Evolutionary conservation across 2,329 filamentous ascomycete species (phyloP), one percentile per base, ranked within the genome.

Genomic region (Taxawa tesnikishii): DNA sequence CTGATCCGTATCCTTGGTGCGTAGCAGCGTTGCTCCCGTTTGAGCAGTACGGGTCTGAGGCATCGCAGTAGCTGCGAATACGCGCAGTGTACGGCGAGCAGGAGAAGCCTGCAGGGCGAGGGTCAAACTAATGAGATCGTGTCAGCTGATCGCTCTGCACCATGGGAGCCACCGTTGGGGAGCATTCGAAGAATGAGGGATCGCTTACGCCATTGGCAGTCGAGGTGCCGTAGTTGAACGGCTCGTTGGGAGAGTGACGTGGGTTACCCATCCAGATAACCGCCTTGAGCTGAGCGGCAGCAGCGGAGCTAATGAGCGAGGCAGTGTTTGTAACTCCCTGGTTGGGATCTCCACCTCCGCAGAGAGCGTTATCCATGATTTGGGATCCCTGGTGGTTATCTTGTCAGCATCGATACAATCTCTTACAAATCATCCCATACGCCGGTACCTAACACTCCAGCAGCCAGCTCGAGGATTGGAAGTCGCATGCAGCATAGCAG

Each of bases 41-140:
- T 54, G 73, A 79, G 63, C 75, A 79, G 56, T 75, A 79, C 0
- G 73, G 73, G 40, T 79, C 75, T 3, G 67, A 46, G 4, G 65
- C 56, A 43, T 80, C 75, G 50, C 75, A 79, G 60, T 79, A 79
- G 4, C 70, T 73, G 55, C 75, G 59, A 43, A 79, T 70, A 44
- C 70, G 73, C 47, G 53, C 62, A 21, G 60, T 60, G 7, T 40
- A 50, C 4, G 70, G 65, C 1, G 63, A 62, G 55, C 74, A 79
- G 27, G 53, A 55, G 51, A 73, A 78, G 15, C 71, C 70, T 4
- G 58, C 45, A 0, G 70, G 65, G 4, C 74, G 68, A 18, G 72
- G 66, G 32, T 71, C 70, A 38, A 79, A 79, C 72, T 78, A 38
- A 23, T 17, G 13, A 36, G 13, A 31, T 12, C 13, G 3, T 23